Evolutionary conservation across 2,329 filamentous ascomycete species (phyloP).

Genomic region (Claviceps sp.): DNA sequence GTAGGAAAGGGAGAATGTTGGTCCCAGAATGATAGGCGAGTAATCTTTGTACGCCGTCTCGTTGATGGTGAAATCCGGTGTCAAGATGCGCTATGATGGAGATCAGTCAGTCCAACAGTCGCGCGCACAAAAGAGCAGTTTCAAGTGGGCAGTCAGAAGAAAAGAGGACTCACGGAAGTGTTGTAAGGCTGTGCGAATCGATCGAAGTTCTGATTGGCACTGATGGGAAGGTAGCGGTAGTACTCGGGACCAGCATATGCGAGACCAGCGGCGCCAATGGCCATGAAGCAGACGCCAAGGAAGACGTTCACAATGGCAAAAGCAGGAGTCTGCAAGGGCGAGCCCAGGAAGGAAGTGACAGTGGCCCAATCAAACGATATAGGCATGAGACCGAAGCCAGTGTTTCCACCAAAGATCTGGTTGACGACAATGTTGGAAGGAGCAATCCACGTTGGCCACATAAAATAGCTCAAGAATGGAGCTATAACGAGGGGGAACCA

Average conservation of each 20-base stretch:
- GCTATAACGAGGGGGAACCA: slow-evolving; percentile 46
- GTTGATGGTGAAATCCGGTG: slow-evolving; percentile 37
- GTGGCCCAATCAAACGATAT: slow-evolving; percentile 56
- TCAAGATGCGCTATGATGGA: slow-evolving; percentile 32
- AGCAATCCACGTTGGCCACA: slow-evolving; percentile 48
- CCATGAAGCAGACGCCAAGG: slow-evolving; percentile 36
- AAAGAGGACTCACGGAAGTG: slow-evolving; percentile 16
- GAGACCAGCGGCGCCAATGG: slow-evolving; percentile 36
- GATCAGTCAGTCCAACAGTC: neutral
- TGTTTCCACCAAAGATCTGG: slow-evolving; percentile 49
- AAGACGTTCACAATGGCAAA: slow-evolving; percentile 47
- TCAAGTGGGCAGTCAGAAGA: no score
- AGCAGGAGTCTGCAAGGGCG: slow-evolving; percentile 46
- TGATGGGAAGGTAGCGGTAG: slow-evolving; percentile 42
- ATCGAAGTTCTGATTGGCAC: slow-evolving; percentile 41
- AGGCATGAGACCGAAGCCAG: slow-evolving; percentile 47
- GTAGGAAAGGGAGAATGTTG: slow-evolving; percentile 41
- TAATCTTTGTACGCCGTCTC: slow-evolving; percentile 42
- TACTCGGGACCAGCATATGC: slow-evolving; percentile 38
- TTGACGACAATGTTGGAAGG: slow-evolving; percentile 49
- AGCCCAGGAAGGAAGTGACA: slow-evolving; percentile 40
- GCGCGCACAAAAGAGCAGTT: neutral
- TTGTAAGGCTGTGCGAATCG: slow-evolving; percentile 45
- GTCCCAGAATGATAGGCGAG: slow-evolving; percentile 39
- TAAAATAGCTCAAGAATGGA: slow-evolving; percentile 44